phyloP scores from a whole-genome alignment of 2,329 filamentous ascomycete genomes.

The Epichloe uncinata region DNA sequence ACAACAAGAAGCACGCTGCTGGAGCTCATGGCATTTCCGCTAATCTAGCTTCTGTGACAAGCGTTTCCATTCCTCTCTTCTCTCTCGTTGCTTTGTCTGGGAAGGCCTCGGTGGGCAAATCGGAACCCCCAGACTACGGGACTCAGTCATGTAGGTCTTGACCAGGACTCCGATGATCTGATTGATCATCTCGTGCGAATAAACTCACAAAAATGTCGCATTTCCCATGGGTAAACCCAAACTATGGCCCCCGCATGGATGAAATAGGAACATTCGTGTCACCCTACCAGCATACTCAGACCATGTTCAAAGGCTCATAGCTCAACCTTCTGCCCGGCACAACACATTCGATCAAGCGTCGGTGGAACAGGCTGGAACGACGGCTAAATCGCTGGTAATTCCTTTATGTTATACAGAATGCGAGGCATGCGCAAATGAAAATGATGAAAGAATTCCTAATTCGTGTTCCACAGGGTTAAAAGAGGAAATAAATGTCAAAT shows the following conservation, averaged over 20 bases:
- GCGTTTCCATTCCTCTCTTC: not conserved
- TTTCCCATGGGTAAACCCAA: not conserved
- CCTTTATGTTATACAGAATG: not conserved
- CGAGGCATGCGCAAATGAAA: not conserved
- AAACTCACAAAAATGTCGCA: not conserved
- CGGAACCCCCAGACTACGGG: not conserved
- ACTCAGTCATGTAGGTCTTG: not conserved
- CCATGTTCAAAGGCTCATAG: not conserved
- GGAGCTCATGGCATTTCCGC: not conserved
- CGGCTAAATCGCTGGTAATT: not conserved
- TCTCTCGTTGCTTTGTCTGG: not conserved
- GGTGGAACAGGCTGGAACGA: conserved; percentile 1
- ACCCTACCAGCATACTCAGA: not conserved
- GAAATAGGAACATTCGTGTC: not conserved
- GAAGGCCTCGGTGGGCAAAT: not conserved
- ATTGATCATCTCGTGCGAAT: not conserved
- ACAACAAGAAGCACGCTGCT: not conserved
- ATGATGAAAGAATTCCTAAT: not conserved
- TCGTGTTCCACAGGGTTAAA: not conserved
- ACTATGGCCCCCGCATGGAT: not conserved
- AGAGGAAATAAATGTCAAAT: not conserved
- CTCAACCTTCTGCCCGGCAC: not conserved
- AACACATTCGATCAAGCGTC: not conserved
- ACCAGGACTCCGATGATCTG: not conserved
- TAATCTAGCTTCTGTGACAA: not conserved